Percentiles rank a stretch among this genome's conserved stretches.
Conservation (phyloP, 2,329 filamentous ascomycete genomes). For the Trichoderma sp. region DNA sequence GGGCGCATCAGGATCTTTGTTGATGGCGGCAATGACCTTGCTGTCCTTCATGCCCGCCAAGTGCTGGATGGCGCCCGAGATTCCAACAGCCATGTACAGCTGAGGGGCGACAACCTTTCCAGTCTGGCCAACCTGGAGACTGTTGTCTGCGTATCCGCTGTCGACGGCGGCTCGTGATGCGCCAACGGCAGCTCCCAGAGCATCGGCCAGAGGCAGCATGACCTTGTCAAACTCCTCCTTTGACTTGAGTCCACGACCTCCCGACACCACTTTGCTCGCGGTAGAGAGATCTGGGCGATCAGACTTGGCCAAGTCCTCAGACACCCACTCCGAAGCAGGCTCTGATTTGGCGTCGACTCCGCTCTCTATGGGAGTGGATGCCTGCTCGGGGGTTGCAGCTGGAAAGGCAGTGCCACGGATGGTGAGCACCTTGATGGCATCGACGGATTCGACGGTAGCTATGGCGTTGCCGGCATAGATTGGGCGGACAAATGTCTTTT, state of each 20-base stretch:
- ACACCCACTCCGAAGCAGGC: slow-evolving; percentile 79
- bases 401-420: slow-evolving; percentile 92
- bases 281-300: slow-evolving; percentile 91
- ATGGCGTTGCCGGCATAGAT: slow-evolving; percentile 99
- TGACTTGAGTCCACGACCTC: slow-evolving; percentile 91
- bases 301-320: slow-evolving; percentile 87
- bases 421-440: slow-evolving; percentile 83
- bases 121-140: slow-evolving; percentile 94
- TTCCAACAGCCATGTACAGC: slow-evolving; percentile 91
- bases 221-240: slow-evolving; percentile 95
- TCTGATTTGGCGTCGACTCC: slow-evolving; percentile 79
- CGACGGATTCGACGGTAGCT: slow-evolving; percentile 86
- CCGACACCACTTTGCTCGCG: slow-evolving; percentile 86
- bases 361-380: slow-evolving; percentile 73
- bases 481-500: slow-evolving; percentile 92
- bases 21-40: slow-evolving; percentile 98
- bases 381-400: slow-evolving; percentile 65
- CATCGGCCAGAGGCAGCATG: slow-evolving; percentile 88
- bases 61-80: slow-evolving; percentile 97
- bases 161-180: slow-evolving; percentile 94
- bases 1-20: slow-evolving; percentile 94
- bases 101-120: slow-evolving; percentile 98
- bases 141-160: slow-evolving; percentile 97
- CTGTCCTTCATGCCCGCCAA: slow-evolving; percentile 99
- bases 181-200: slow-evolving; percentile 90